Conservation (phyloP, 768 basidiomycete genomes). For the Russula ochroleuca region DNA sequence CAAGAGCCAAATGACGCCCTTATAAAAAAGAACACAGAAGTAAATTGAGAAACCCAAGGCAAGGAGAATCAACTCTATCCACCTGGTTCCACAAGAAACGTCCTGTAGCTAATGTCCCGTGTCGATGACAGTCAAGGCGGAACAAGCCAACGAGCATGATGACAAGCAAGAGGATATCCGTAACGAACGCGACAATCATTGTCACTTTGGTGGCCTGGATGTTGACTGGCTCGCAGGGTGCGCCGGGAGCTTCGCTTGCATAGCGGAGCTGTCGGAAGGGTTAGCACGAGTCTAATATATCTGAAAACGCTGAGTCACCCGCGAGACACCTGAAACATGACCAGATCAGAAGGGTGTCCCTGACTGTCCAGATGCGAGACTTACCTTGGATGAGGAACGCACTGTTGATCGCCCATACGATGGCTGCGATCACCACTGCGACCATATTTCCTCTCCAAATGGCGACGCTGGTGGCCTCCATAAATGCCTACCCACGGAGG, state of each 20-base stretch:
- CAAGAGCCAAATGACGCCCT: neutral
- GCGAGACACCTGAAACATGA: neutral
- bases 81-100: conserved; percentile 2
- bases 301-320: neutral
- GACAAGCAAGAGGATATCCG: neutral
- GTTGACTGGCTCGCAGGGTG: neutral
- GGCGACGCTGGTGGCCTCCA: neutral
- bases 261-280: neutral
- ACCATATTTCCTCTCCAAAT: neutral
- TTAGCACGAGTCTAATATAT: neutral
- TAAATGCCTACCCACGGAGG: too few relatives aligned
- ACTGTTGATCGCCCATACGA: neutral
- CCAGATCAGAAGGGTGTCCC: neutral
- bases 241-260: neutral
- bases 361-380: neutral
- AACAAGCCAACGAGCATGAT: conserved; percentile 2
- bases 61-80: neutral
- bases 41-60: neutral
- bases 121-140: too few relatives aligned
- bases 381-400: neutral
- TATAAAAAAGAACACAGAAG: too few relatives aligned
- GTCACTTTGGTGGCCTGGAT: neutral
- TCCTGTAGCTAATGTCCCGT: neutral
- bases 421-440: neutral
- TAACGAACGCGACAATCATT: neutral